Evolutionary conservation across 2,329 filamentous ascomycete genomes (phyloP).

Genomic region (Colletotrichum tropicale): DNA sequence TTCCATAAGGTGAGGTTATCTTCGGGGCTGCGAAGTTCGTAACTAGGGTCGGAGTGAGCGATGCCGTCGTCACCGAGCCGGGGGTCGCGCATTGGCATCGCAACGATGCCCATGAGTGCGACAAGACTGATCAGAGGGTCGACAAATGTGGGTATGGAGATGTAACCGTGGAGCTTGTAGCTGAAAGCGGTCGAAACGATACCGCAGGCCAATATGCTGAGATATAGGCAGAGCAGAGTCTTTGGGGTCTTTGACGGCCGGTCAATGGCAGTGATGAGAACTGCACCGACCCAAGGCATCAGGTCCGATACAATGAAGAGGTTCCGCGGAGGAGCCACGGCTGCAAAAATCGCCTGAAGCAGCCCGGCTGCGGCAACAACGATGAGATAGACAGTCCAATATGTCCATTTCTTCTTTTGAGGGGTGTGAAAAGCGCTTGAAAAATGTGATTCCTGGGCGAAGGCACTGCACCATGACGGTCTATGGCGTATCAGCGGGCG

Average conservation of each 20-base stretch:
- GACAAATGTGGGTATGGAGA: conserved; percentile 27
- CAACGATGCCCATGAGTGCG: conserved; percentile 43
- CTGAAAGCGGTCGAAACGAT: conserved; percentile 31
- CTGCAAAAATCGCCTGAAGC: conserved; percentile 32
- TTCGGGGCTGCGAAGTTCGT: conserved; percentile 72
- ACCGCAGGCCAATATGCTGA: conserved; percentile 34
- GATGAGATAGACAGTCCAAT: conserved; percentile 41
- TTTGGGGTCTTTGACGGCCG: conserved; percentile 47
- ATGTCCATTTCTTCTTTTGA: conserved; percentile 36
- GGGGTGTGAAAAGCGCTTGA: conserved; percentile 20
- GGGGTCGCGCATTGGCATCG: conserved; percentile 74
- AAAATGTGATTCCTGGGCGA: conserved; percentile 40
- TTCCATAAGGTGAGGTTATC: conserved; percentile 82
- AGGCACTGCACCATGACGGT: conserved; percentile 46
- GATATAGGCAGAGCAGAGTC: conserved; percentile 42
- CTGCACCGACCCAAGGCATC: conserved; percentile 41
- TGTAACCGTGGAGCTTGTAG: conserved; percentile 6
- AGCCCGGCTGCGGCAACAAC: conserved; percentile 38
- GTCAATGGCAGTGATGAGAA: conserved; percentile 40
- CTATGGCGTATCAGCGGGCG: conserved; percentile 29
- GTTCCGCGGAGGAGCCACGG: conserved; percentile 31
- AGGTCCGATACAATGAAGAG: conserved; percentile 34
- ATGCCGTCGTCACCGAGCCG: conserved; percentile 59
- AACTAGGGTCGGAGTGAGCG: conserved; percentile 62
- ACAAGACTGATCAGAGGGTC: conserved; percentile 27